A percentile compares a stretch with the other conserved stretches of the same genome.
These are phyloP conservation scores for Diaporthe sp. DNA, from an alignment of 2,329 filamentous ascomycete genomes.

Conservation along the genomic window DNA sequence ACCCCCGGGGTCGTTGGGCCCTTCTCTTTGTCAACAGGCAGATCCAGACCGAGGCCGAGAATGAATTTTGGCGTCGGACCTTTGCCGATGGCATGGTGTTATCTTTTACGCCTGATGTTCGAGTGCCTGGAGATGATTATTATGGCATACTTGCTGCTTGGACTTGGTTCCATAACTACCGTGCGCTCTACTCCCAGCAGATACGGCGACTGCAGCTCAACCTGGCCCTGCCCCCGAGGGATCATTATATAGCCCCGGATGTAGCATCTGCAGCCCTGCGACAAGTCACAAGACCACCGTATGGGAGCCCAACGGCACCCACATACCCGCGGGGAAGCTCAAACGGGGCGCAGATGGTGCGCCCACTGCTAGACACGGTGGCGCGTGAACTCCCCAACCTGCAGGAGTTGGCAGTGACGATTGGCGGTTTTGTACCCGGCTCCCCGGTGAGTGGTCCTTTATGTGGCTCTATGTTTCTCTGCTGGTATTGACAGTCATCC, in stretches of 20 bases:
- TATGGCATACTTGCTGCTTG: not conserved
- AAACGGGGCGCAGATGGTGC: not conserved
- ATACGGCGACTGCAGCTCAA: not conserved
- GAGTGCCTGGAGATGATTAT: too few relatives aligned
- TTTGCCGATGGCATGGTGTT: not conserved
- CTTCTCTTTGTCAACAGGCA: not conserved
- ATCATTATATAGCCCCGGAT: not conserved
- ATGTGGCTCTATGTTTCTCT: not conserved
- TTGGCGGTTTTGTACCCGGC: not conserved
- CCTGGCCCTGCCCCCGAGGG: not conserved
- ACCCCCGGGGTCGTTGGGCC: too few relatives aligned
- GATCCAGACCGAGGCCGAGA: not conserved
- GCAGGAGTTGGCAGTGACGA: not conserved
- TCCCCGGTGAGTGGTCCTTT: not conserved
- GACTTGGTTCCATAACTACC: not conserved
- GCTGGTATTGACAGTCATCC: not conserved
- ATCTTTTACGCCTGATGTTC: not conserved
- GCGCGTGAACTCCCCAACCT: not conserved
- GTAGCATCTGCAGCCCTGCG: not conserved
- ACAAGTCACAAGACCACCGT: too few relatives aligned
- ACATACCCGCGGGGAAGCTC: too few relatives aligned
- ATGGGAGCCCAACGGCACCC: too few relatives aligned
- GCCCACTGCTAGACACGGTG: not conserved
- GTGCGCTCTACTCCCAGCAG: not conserved
- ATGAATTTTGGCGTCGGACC: not conserved